Conservation (phyloP, 345 rosid species). For the Crucihimalaya himalaica region DNA sequence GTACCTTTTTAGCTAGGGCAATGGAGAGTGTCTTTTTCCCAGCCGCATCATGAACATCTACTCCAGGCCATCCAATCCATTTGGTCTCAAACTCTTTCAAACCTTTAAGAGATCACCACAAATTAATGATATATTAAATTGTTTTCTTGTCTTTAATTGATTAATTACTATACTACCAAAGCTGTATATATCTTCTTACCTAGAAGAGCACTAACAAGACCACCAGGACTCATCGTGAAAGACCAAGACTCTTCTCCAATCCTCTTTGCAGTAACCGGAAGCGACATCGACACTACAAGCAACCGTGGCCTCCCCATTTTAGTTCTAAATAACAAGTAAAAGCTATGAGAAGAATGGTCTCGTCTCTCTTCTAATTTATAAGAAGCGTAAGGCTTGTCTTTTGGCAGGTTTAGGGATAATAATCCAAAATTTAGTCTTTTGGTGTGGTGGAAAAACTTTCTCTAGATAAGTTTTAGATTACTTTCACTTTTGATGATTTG, state of each 20-base stretch:
- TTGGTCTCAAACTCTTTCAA: constrained; percentile 94
- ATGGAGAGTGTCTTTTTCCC: constrained; percentile 87
- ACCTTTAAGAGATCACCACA: constrained; percentile 49
- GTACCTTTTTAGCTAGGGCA: constrained; percentile 87
- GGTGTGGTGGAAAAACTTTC: not conserved
- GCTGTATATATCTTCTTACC: constrained; percentile 48
- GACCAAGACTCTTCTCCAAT: constrained; percentile 87
- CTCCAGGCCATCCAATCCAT: constrained; percentile 99
- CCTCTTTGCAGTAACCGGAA: constrained; percentile 92
- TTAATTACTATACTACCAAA: not conserved
- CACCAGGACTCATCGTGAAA: constrained; percentile 89
- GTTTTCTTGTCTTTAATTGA: not conserved
- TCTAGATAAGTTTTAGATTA: not conserved
- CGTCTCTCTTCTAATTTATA: constrained; percentile 29
- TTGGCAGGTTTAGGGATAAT: not conserved
- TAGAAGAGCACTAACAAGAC: constrained; percentile 89
- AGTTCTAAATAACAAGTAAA: not conserved
- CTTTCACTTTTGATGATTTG: not conserved
- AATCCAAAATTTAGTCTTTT: not conserved
- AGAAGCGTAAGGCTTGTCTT: not conserved
- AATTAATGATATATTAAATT: constrained; percentile 11
- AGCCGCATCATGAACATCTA: constrained; percentile 83
- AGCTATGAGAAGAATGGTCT: constrained; percentile 18
- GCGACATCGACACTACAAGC: constrained; percentile 88
- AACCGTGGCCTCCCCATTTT: constrained; percentile 62